A percentile compares a stretch with the other conserved stretches of the same genome.
These are phyloP conservation scores for Diaporthe helianthi DNA, from an alignment of 2,329 filamentous ascomycete species.

Conservation along the genomic window DNA sequence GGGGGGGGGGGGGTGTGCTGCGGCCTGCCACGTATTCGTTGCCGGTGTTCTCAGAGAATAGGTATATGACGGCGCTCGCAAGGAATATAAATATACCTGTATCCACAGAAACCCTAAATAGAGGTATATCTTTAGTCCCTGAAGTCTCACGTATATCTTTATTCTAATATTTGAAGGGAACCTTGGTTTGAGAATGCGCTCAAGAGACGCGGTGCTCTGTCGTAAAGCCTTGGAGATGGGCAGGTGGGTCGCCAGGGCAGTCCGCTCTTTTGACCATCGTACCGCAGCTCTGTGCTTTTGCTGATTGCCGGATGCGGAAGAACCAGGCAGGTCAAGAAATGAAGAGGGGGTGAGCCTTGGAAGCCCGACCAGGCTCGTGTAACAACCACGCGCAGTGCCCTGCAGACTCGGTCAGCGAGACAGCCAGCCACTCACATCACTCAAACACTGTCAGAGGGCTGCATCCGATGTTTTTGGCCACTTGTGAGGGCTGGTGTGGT, in stretches of 20 bases:
- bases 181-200: neutral
- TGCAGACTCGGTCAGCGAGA: neutral
- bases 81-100: neutral
- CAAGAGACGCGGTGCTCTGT: neutral
- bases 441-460: neutral
- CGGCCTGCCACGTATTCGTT: neutral
- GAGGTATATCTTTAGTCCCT: neutral
- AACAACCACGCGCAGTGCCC: neutral
- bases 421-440: neutral
- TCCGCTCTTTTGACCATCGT: neutral
- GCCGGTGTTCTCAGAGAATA: neutral
- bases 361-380: neutral
- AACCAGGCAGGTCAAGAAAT: neutral
- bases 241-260: neutral
- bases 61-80: neutral
- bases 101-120: neutral
- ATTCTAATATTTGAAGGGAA: neutral
- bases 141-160: neutral
- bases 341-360: neutral
- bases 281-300: neutral
- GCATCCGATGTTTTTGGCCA: neutral
- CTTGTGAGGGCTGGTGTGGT: neutral
- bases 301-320: neutral
- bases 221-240: neutral
- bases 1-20: neutral